Conservation (phyloP, 73 alveolate species). For the Paramecium biaurelia region DNA sequence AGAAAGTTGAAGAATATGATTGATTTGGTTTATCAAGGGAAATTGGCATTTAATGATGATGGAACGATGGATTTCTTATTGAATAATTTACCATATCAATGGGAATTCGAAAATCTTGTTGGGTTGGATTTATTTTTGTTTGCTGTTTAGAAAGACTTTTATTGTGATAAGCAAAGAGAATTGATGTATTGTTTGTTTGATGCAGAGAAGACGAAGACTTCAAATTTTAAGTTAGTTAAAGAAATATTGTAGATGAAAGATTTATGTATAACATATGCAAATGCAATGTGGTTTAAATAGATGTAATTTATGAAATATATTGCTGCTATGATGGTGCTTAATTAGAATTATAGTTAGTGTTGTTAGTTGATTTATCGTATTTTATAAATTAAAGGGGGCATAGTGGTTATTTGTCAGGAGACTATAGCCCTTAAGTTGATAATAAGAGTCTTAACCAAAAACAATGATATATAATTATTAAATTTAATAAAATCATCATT, state of each 20-base stretch:
- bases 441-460: not conserved
- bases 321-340: constrained; percentile 38
- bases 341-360: not conserved
- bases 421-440: constrained; percentile 20
- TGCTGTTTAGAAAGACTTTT: constrained; percentile 31
- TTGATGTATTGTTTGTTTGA: constrained; percentile 42
- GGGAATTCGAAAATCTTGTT: constrained; percentile 31
- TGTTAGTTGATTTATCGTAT: constrained; percentile 3
- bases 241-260: constrained; percentile 21
- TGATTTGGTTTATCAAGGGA: constrained; percentile 10
- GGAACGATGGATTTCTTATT: not conserved
- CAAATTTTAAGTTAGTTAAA: constrained; percentile 18
- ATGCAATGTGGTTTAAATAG: constrained; percentile 47
- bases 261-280: not conserved
- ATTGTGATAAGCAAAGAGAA: constrained; percentile 42
- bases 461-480: not conserved
- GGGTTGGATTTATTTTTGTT: not conserved
- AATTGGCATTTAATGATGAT: not conserved
- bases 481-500: constrained; percentile 27
- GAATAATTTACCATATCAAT: not conserved
- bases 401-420: constrained; percentile 8
- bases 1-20: constrained; percentile 8
- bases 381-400: constrained; percentile 18
- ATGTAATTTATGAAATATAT: constrained; percentile 43
- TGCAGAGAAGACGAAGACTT: constrained; percentile 41